Evolutionary conservation across 1,139 yeast genomes (phyloP).

Genomic region (Kodamaea sp.): DNA sequence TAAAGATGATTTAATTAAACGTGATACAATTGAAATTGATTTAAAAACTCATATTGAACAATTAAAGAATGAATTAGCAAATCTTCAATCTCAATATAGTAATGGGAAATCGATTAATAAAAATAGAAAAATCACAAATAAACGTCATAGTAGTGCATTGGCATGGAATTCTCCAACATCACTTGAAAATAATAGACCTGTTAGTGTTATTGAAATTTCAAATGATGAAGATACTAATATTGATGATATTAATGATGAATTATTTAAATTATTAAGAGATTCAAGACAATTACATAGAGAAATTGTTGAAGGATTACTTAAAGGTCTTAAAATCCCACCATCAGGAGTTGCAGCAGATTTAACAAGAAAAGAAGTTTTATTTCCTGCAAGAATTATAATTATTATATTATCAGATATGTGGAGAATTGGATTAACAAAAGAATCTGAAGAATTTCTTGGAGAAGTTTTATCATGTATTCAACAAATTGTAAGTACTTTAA

Average conservation of each 20-base stretch:
- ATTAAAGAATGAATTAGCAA: slow-evolving; percentile 61
- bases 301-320: slow-evolving; percentile 81
- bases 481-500: slow-evolving; percentile 62
- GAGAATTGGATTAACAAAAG: slow-evolving; percentile 92
- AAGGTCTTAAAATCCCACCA: slow-evolving; percentile 83
- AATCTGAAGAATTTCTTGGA: slow-evolving; percentile 87
- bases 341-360: slow-evolving; percentile 81
- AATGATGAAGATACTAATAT: slow-evolving; percentile 54
- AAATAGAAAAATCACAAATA: slow-evolving; percentile 27
- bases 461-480: slow-evolving; percentile 88
- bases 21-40: slow-evolving; percentile 65
- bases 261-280: slow-evolving; percentile 71
- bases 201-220: slow-evolving; percentile 56
- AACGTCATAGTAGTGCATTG: slow-evolving; percentile 44
- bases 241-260: slow-evolving; percentile 70
- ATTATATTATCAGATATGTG: slow-evolving; percentile 96
- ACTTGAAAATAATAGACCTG: slow-evolving; percentile 44
- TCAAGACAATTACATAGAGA: slow-evolving; percentile 78
- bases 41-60: slow-evolving; percentile 66
- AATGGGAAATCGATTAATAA: slow-evolving; percentile 9
- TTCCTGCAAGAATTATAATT: slow-evolving; percentile 94
- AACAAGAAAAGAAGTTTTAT: slow-evolving; percentile 85
- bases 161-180: slow-evolving; percentile 34
- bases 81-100: slow-evolving; percentile 38
- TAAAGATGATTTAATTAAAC: slow-evolving; percentile 57